A percentile compares a stretch with the other conserved stretches of the same genome.
These are phyloP conservation scores for Cutaneotrichosporon spelunceum DNA, from an alignment of 1,284 basidiomycete species.

Conservation along the genomic window DNA sequence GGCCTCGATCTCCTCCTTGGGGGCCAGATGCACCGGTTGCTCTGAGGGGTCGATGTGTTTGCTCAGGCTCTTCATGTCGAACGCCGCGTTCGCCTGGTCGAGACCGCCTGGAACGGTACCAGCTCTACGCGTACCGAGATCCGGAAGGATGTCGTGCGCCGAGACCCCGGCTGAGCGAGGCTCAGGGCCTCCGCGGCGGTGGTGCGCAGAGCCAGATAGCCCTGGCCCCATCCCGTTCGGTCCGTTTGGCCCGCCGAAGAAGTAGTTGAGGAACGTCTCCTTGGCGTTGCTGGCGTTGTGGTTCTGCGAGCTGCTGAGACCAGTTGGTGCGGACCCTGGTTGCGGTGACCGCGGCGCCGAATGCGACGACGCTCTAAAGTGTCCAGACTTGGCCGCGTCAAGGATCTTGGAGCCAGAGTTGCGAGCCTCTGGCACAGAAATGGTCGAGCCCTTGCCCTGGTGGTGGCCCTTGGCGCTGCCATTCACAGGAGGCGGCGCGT, in stretches of 20 bases:
- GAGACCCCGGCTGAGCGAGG: not conserved
- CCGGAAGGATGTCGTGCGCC: slow-evolving; percentile 43
- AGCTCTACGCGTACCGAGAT: slow-evolving; percentile 42
- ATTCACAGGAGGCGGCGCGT: slow-evolving; percentile 53
- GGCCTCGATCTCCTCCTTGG: slow-evolving; percentile 94
- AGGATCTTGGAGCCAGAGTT: slow-evolving; percentile 28
- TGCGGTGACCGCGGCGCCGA: slow-evolving; percentile 21
- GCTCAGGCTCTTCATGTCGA: slow-evolving; percentile 97
- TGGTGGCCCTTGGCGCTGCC: slow-evolving; percentile 54
- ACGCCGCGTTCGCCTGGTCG: slow-evolving; percentile 80
- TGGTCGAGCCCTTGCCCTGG: slow-evolving; percentile 71
- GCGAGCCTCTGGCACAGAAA: slow-evolving; percentile 70
- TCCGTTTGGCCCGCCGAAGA: slow-evolving; percentile 70
- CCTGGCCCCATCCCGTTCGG: slow-evolving; percentile 12
- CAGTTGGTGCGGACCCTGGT: slow-evolving; percentile 19
- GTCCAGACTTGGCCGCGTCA: slow-evolving; percentile 26
- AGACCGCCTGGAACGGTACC: slow-evolving; percentile 55
- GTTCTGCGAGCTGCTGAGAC: slow-evolving; percentile 43
- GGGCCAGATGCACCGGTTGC: slow-evolving; percentile 58
- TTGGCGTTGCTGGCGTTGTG: slow-evolving; percentile 55
- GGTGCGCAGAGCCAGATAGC: slow-evolving; percentile 5
- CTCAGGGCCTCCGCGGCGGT: not conserved
- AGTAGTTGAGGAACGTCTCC: slow-evolving; percentile 91
- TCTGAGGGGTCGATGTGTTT: slow-evolving; percentile 86
- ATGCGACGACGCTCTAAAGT: slow-evolving; percentile 22